Conservation (phyloP, 306 rosid species). For the Spatholobus suberectus region DNA sequence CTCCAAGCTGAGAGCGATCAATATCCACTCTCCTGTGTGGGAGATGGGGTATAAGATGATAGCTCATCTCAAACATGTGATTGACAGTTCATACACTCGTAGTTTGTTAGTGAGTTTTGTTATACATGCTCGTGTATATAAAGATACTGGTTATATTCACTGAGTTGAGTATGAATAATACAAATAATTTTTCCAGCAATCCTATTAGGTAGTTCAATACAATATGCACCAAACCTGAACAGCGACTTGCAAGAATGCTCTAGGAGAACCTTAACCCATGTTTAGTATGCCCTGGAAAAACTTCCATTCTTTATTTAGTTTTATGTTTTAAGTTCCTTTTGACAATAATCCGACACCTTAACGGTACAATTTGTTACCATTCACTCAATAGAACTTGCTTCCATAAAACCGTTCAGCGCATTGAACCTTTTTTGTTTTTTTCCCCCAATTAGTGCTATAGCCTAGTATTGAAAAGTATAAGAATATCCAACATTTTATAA, state of each 20-base stretch:
- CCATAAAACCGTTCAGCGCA: not conserved
- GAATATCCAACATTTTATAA: not conserved
- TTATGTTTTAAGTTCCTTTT: not conserved
- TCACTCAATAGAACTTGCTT: not conserved
- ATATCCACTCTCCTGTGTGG: too few species aligned
- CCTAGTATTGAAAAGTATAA: not conserved
- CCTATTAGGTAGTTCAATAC: not conserved
- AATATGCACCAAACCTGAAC: not conserved
- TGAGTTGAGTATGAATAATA: too few species aligned
- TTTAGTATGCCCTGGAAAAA: not conserved
- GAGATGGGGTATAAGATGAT: too few species aligned
- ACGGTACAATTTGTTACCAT: not conserved
- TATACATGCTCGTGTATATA: too few species aligned
- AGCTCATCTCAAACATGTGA: too few species aligned
- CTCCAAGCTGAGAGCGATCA: too few species aligned
- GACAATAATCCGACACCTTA: not conserved
- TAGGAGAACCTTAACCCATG: not conserved
- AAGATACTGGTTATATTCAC: too few species aligned
- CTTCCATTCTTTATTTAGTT: not conserved
- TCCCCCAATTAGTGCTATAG: not conserved
- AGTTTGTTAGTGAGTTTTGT: too few species aligned
- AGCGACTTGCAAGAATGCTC: not conserved
- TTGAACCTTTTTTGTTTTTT: not conserved
- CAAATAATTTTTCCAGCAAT: not conserved
- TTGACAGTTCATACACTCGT: too few species aligned